phyloP scores from a whole-genome alignment of 805 yeast species.

The Wickerhamomyces rabaulensis region DNA sequence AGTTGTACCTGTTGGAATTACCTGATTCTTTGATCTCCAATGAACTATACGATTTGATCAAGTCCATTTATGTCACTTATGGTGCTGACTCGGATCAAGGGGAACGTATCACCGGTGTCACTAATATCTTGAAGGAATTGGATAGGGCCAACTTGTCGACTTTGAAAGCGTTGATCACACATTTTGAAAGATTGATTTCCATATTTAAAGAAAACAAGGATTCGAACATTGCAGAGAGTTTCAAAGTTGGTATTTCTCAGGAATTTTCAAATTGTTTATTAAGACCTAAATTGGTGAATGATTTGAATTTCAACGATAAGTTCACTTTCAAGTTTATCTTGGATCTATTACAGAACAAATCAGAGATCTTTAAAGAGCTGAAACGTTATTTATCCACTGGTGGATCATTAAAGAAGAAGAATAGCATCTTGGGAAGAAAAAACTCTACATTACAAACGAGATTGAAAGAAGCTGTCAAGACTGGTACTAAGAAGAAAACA shows the following conservation, averaged over 20 bases:
- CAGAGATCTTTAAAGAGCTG: constrained; percentile 60
- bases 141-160: constrained; percentile 73
- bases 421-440: constrained; percentile 11
- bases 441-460: constrained; percentile 20
- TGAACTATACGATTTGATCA: constrained; percentile 60
- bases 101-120: constrained; percentile 55
- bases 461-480: constrained; percentile 22
- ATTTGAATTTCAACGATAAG: constrained; percentile 48
- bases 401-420: constrained; percentile 10
- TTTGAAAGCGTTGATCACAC: constrained; percentile 73
- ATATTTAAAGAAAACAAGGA: constrained; percentile 44
- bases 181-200: constrained; percentile 58
- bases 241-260: constrained; percentile 46
- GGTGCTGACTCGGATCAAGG: constrained; percentile 25
- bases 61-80: constrained; percentile 56
- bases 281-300: constrained; percentile 43
- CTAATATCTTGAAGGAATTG: constrained; percentile 59
- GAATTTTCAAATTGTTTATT: constrained; percentile 62
- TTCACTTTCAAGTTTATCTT: constrained; percentile 52
- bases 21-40: constrained; percentile 73
- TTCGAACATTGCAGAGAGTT: constrained; percentile 30
- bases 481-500: constrained; percentile 9
- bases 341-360: constrained; percentile 58
- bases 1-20: constrained; percentile 69
- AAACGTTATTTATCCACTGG: constrained; percentile 26